phyloP scores from a whole-genome alignment of 768 basidiomycete genomes.

The Pleurotus cornucopiae region DNA sequence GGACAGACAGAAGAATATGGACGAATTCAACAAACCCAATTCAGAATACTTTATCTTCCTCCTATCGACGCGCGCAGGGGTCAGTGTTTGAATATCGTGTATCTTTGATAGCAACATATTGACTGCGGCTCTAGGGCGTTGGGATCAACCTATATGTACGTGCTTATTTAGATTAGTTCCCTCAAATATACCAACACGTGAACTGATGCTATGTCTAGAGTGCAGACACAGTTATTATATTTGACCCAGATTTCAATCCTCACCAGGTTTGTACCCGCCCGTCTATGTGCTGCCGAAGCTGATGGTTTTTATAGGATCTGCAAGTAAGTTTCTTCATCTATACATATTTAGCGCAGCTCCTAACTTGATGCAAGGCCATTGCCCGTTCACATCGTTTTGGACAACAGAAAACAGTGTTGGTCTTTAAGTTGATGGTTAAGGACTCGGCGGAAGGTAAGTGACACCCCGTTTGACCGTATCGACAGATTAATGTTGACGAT shows the following conservation, averaged over 20 bases:
- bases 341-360: constrained; percentile 1
- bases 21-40: constrained; percentile 83
- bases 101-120: neutral
- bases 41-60: constrained; percentile 92
- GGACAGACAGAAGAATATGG: constrained; percentile 92
- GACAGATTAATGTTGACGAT: too few relatives aligned
- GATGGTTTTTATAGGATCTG: constrained; percentile 53
- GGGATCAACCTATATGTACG: constrained; percentile 77
- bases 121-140: constrained; percentile 49
- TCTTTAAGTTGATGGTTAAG: constrained; percentile 96
- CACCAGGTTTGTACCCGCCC: constrained; percentile 58
- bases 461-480: too few relatives aligned
- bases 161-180: neutral
- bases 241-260: constrained; percentile 98
- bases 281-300: neutral
- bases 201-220: constrained; percentile 39
- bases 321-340: constrained; percentile 53
- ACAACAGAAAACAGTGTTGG: constrained; percentile 89
- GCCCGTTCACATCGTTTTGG: constrained; percentile 93
- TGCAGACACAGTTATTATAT: constrained; percentile 91
- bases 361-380: constrained; percentile 64
- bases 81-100: constrained; percentile 19
- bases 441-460: constrained; percentile 79
- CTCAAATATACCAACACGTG: too few relatives aligned
- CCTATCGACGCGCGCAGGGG: constrained; percentile 87